These are phyloP conservation scores for Galeopsis tetrahit DNA, from an alignment of 257 asterid genomes.

Conservation along the genomic window DNA sequence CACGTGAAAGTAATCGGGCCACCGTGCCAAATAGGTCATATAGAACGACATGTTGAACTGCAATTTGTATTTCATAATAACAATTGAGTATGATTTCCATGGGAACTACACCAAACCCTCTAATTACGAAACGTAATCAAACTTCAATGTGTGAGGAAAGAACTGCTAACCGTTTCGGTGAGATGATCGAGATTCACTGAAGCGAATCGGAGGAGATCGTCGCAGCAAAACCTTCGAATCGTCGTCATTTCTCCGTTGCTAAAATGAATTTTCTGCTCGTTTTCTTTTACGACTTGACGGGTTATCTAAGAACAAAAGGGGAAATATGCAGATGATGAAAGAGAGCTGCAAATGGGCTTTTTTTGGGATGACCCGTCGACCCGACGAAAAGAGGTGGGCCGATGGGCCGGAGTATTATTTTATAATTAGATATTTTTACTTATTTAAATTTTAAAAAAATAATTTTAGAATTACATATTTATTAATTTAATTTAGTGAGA, in stretches of 20 bases:
- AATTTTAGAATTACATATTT: too few species aligned
- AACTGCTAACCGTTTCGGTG: slow-evolving; percentile 72
- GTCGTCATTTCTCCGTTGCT: slow-evolving; percentile 64
- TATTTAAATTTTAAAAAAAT: too few species aligned
- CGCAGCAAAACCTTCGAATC: slow-evolving; percentile 89
- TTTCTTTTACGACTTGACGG: too few species aligned
- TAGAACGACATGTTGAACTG: slow-evolving; percentile 82
- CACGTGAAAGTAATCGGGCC: slow-evolving; percentile 97
- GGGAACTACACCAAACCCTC: background rate
- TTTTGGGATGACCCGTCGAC: too few species aligned
- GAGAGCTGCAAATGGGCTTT: too few species aligned
- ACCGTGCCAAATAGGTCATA: slow-evolving; percentile 94
- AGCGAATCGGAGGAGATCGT: slow-evolving; percentile 89
- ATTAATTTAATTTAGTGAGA: too few species aligned
- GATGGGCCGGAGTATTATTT: too few species aligned
- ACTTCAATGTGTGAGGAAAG: background rate
- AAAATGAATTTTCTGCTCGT: too few species aligned
- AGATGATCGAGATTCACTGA: slow-evolving; percentile 92
- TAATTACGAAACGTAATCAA: background rate
- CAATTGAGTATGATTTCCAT: background rate
- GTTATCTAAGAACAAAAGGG: too few species aligned
- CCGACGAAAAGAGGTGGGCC: too few species aligned
- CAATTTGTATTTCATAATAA: slow-evolving; percentile 1
- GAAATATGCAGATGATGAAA: too few species aligned
- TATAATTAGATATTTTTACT: too few species aligned